Evolutionary conservation across 208 protist genomes (phyloP), one percentile per base, ranked within the genome.

Genomic region (Leishmania arabica): DNA sequence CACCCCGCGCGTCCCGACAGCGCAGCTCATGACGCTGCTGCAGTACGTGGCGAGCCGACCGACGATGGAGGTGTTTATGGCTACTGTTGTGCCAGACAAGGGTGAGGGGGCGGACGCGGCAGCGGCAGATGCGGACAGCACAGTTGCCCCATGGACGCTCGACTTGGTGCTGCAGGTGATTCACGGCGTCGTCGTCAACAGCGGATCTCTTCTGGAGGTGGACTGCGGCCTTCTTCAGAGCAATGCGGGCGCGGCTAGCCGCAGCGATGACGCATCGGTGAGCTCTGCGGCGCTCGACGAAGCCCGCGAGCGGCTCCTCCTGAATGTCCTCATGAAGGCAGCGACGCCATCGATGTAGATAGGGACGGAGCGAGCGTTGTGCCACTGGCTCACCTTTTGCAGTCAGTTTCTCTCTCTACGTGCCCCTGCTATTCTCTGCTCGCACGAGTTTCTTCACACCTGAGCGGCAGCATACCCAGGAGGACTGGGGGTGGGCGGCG

Each of bases 1-100:
- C 68, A 80, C 72, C 34, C 84, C 92, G 17, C 88, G 80, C 17
- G 85, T 85, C 19, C 81, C 88, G 19, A 84, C 90, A 15, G 75
- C 86, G 21, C 85, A 85, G 58, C 88, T 88, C 31, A 92, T 93
- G 79, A 77, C 81, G 45, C 85, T 90, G 76, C 76, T 95, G 31
- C 81, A 75, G 65, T 24, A 69, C 7, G 58, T 91, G 19, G 86
- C 64, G 5, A 72, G 47, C 19, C 86, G 87, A 1, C 77, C 86
- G 15, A 79, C 70, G 34, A 85, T 92, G 78, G 87, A 92, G 42
- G 87, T 87, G 24, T 90, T 94, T 53, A 15, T 83, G 34, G 78
- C 81, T 47, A 58, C 83, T 5, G 80, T 82, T 34, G 73, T 77
- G 51, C 49, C 79, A 49, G 81, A 79, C 21, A 47, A 60, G 19